Evolutionary conservation across 768 basidiomycete genomes (phyloP), one percentile per base, ranked within the genome.

Genomic region (Phaeotremella skinneri): DNA sequence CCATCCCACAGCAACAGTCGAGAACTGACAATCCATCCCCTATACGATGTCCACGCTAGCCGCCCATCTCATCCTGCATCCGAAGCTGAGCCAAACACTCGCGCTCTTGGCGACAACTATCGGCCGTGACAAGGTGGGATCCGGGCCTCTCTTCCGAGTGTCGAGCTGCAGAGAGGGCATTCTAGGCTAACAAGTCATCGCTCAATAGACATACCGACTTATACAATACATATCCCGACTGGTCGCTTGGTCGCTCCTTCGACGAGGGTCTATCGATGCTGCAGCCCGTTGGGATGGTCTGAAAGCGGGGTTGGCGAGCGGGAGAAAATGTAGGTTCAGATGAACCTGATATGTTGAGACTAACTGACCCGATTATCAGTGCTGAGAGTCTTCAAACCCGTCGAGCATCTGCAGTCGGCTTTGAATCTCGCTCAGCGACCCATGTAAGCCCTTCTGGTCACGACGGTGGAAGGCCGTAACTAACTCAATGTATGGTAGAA

Each of bases 331-430:
- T 96, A 72, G 54, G 84, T 77, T 3, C 16, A 5, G 26, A 21
- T 13, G 14, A 32, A n/a, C 7, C 5, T n/a, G 9, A 47, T 29
- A 39, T 16, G 32, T 23, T n/a, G 13, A 25, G 6, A 7, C 6
- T 43, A 47, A 53, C 37, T 37, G 23, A 14, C 2, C 26, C 4
- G 6, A 21, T 27, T 5, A 13, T 17, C 63, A 98, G 94, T 96
- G 34, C 81, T 98, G 82, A 85, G 96, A 16, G 81, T 99, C 53
- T 91, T 91, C 67, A 94, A 97, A 78, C 91, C 92, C 6, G 67
- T 93, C 62, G 96, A 99, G 73, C 91, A 96, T 78, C 81, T 93
- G 4, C 94, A 98, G 75, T 85, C 90, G 0, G 92, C 90, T 29
- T 79, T 96, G 45, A 86, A 86, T 52, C 86, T 88, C 20, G 79